A percentile compares a stretch with the other conserved stretches of the same genome.
Conservation (phyloP, 2,329 filamentous ascomycete species). For the Colletotrichum abscissum region DNA sequence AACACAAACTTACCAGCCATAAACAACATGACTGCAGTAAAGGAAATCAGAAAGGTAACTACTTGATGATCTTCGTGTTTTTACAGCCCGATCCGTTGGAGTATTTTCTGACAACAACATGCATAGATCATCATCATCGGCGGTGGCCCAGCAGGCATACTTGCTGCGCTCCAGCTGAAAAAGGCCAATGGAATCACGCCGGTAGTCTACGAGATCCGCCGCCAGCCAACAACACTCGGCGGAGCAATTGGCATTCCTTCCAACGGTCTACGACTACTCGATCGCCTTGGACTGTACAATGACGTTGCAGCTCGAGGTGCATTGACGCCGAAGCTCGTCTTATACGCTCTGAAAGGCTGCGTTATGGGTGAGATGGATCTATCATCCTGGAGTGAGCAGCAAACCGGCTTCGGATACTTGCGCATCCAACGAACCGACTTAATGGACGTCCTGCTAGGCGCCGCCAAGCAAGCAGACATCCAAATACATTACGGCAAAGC, state of each 20-base stretch:
- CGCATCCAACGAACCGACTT: slow-evolving; percentile 10
- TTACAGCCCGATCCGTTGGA: not conserved
- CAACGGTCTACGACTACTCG: slow-evolving; percentile 21
- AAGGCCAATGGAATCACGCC: slow-evolving; percentile 2
- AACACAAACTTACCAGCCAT: not conserved
- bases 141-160: slow-evolving; percentile 44
- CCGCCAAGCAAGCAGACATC: slow-evolving; percentile 4
- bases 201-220: slow-evolving; percentile 26
- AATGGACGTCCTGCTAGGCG: slow-evolving; percentile 11
- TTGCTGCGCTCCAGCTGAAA: slow-evolving; percentile 14
- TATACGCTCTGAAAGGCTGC: slow-evolving; percentile 8
- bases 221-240: not conserved
- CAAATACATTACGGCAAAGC: slow-evolving; percentile 14
- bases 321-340: slow-evolving; percentile 10
- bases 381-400: slow-evolving; percentile 13
- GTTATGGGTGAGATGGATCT: slow-evolving; percentile 24
- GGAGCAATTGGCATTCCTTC: slow-evolving; percentile 24
- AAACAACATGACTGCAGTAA: not conserved
- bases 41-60: not conserved
- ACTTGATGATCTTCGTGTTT: not conserved
- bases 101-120: no score
- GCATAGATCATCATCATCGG: slow-evolving; percentile 19
- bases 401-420: slow-evolving; percentile 24
- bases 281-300: slow-evolving; percentile 14
- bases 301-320: slow-evolving; percentile 10